phyloP scores from a whole-genome alignment of 2,329 filamentous ascomycete genomes.

The Trichoderma cornu-damae region DNA sequence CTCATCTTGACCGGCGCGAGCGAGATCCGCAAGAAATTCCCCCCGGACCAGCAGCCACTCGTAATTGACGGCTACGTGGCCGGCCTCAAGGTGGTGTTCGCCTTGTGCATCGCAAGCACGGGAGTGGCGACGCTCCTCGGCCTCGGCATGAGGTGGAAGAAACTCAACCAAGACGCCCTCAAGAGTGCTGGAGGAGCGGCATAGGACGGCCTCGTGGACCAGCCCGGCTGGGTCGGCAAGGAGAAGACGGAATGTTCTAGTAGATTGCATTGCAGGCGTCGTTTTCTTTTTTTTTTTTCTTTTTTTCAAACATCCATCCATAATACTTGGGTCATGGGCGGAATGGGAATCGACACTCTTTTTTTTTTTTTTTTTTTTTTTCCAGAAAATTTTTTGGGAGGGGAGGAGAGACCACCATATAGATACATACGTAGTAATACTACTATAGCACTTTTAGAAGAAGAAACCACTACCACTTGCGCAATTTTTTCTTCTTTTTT shows the following conservation, averaged over 20 bases:
- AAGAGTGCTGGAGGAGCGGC: constrained; percentile 29
- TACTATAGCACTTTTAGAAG: no score
- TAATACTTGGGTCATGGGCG: not conserved
- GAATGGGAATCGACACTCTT: not conserved
- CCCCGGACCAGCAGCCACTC: constrained; percentile 41
- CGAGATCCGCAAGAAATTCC: constrained; percentile 50
- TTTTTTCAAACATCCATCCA: not conserved
- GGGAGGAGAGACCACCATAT: no score
- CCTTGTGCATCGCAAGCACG: constrained; percentile 48
- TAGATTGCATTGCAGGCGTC: constrained; percentile 13
- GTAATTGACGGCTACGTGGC: constrained; percentile 59
- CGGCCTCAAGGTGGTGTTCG: constrained; percentile 59
- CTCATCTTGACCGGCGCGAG: constrained; percentile 47
- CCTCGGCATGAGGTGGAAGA: constrained; percentile 36
- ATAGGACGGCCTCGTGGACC: constrained; percentile 19
- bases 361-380: not conserved
- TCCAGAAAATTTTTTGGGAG: no score
- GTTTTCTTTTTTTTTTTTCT: not conserved
- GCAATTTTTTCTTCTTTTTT: no score
- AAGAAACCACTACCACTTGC: no score
- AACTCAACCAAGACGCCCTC: constrained; percentile 31
- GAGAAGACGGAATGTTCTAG: not conserved
- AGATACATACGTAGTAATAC: no score
- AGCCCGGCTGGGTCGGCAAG: not conserved
- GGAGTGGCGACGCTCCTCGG: constrained; percentile 37